phyloP scores from a whole-genome alignment of 139 green algal genomes.

The Pedinophyceae sp. region DNA sequence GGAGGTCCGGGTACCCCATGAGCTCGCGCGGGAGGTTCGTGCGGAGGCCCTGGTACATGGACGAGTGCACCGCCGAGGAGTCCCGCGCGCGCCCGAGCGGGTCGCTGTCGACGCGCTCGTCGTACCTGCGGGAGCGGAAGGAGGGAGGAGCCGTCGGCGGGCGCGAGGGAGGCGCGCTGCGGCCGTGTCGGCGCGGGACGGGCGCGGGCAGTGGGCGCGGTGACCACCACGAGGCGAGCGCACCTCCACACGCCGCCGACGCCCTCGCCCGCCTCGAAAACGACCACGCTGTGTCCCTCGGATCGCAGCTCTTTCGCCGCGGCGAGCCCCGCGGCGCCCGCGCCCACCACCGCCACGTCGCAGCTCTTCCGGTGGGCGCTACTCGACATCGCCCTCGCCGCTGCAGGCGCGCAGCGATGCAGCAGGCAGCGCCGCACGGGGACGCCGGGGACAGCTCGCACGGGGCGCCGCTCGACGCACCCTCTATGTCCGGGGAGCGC shows the following conservation, averaged over 20 bases:
- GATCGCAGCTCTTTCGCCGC: conserved; percentile 31
- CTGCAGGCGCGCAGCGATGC: no score
- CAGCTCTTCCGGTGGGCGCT: no score
- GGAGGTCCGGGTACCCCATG: conserved; percentile 53
- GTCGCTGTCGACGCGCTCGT: background rate
- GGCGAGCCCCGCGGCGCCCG: conserved; percentile 46
- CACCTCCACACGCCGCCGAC: conserved; percentile 48
- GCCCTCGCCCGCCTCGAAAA: conserved; percentile 34
- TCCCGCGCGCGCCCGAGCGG: background rate
- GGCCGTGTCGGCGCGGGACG: background rate
- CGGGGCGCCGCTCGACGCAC: no score
- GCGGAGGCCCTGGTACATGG: conserved; percentile 18
- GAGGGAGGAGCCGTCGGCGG: no score
- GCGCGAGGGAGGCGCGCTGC: no score
- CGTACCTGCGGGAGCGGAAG: conserved; percentile 47
- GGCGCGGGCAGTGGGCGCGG: conserved; percentile 20
- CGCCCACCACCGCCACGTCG: conserved; percentile 49
- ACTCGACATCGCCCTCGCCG: no score
- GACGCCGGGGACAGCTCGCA: no score
- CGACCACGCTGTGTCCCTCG: conserved; percentile 37
- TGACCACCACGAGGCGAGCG: conserved; percentile 12
- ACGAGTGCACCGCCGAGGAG: background rate
- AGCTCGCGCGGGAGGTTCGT: conserved; percentile 65
- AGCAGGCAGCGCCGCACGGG: no score
- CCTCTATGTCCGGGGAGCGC: no score